A percentile compares a stretch with the other conserved stretches of the same genome.
Conservation (phyloP, 1,284 basidiomycete genomes). For the Abortiporus biennis region DNA sequence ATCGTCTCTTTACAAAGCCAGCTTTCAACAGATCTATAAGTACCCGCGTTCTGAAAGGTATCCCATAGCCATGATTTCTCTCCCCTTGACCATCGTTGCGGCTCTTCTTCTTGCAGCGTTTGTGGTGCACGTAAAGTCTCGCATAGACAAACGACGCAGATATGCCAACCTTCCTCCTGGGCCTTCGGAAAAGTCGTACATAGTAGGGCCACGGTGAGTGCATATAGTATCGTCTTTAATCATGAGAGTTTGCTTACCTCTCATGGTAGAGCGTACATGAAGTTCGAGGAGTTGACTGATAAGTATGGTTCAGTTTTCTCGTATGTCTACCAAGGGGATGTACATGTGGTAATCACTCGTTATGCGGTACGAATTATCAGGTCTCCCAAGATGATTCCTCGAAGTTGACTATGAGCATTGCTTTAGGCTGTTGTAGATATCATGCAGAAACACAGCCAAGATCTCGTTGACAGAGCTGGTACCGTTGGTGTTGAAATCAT, state of each 20-base stretch:
- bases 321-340: slow-evolving; percentile 23
- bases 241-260: not conserved
- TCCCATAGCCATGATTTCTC: too few relatives aligned
- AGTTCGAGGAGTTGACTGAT: slow-evolving; percentile 29
- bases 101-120: too few relatives aligned
- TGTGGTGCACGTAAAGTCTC: too few relatives aligned
- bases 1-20: too few relatives aligned
- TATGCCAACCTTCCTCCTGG: slow-evolving; percentile 9
- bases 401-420: not conserved
- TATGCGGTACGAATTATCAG: slow-evolving; percentile 22
- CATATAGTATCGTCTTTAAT: too few relatives aligned
- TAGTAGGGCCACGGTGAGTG: slow-evolving; percentile 4
- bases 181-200: slow-evolving; percentile 5
- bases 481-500: slow-evolving; percentile 18
- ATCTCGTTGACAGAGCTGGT: slow-evolving; percentile 20
- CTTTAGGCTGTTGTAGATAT: slow-evolving; percentile 22
- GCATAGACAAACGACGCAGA: too few relatives aligned
- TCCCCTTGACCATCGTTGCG: too few relatives aligned
- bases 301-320: slow-evolving; percentile 32
- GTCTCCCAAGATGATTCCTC: not conserved
- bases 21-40: too few relatives aligned
- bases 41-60: too few relatives aligned
- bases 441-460: slow-evolving; percentile 25
- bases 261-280: slow-evolving; percentile 3
- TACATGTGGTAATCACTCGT: slow-evolving; percentile 28